These are phyloP conservation scores for Sesbania bispinosa DNA, from an alignment of 306 rosid species.

Conservation along the genomic window DNA sequence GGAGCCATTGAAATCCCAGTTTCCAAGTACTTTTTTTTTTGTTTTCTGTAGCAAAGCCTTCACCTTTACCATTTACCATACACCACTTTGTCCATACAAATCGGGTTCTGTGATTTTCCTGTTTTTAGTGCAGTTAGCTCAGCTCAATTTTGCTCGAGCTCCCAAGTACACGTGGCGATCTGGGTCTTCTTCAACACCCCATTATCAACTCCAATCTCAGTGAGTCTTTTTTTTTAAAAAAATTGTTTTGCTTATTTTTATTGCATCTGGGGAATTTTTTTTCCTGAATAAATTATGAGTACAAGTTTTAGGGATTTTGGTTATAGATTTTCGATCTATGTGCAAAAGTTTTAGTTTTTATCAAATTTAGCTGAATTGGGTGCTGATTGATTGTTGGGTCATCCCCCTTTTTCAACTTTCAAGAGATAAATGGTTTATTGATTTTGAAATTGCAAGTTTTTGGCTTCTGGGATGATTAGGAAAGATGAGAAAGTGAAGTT, in stretches of 20 bases:
- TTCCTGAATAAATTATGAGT: neutral
- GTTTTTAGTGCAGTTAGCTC: constrained; percentile 44
- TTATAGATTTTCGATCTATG: constrained; percentile 17
- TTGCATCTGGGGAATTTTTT: neutral
- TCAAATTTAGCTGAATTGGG: constrained; percentile 22
- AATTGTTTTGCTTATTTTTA: neutral
- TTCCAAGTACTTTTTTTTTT: neutral
- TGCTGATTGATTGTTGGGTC: constrained; percentile 20
- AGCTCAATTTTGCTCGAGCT: constrained; percentile 58
- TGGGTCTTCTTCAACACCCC: constrained; percentile 56
- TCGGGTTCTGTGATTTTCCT: constrained; percentile 41
- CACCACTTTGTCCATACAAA: constrained; percentile 32
- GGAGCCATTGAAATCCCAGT: constrained; percentile 12
- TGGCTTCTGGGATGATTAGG: neutral
- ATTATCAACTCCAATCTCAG: constrained; percentile 56
- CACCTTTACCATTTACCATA: constrained; percentile 3
- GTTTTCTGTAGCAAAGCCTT: constrained; percentile 13
- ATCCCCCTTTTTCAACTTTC: neutral
- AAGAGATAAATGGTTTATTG: neutral
- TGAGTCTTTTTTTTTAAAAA: constrained; percentile 47
- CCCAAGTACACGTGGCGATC: constrained; percentile 82
- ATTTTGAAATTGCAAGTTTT: constrained; percentile 24
- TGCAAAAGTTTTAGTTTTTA: neutral
- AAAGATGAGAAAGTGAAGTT: constrained; percentile 9
- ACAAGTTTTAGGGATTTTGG: constrained; percentile 7